A percentile compares a stretch with the other conserved stretches of the same genome.
Evolutionary conservation across 2,329 filamentous ascomycete genomes (phyloP).

Genomic region (Phialophora chinensis): DNA sequence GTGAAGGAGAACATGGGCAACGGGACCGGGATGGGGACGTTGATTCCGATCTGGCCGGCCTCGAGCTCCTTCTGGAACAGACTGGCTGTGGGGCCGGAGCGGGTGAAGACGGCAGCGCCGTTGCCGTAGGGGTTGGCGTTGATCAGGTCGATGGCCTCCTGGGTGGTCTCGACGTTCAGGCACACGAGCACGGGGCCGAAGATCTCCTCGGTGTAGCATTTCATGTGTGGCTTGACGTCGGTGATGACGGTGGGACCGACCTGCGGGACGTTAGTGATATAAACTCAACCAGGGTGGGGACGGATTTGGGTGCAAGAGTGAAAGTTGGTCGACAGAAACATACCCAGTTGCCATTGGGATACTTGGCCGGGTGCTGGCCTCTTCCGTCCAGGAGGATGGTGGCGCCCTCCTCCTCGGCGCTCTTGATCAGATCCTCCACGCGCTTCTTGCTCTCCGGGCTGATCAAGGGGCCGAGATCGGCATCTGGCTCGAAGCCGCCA

Average conservation of each 20-base stretch:
- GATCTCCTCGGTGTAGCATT: constrained; percentile 70
- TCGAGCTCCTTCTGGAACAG: constrained; percentile 70
- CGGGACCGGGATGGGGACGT: constrained; percentile 69
- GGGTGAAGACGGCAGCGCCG: constrained; percentile 66
- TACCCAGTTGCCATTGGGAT: constrained; percentile 71
- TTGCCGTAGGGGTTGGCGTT: constrained; percentile 72
- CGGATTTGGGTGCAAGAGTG: background rate
- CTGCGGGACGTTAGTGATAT: constrained; percentile 43
- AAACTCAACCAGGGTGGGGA: background rate
- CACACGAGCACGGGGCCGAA: constrained; percentile 71
- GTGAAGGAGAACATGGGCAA: constrained; percentile 70
- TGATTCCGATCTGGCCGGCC: constrained; percentile 70
- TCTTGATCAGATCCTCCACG: constrained; percentile 66
- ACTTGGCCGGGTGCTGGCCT: constrained; percentile 66
- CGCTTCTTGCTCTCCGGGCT: constrained; percentile 67
- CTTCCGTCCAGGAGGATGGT: constrained; percentile 68
- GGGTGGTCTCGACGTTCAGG: constrained; percentile 64
- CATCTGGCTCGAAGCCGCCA: constrained; percentile 67
- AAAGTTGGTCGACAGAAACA: constrained; percentile 39
- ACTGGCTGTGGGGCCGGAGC: constrained; percentile 64
- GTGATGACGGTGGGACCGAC: constrained; percentile 69
- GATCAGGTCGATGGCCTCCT: constrained; percentile 68
- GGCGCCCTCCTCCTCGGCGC: constrained; percentile 67
- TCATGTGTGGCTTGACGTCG: constrained; percentile 69
- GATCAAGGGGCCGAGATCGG: constrained; percentile 70